Conservation (phyloP, 2,329 filamentous ascomycete species). For the Calonectria fujianensis region DNA sequence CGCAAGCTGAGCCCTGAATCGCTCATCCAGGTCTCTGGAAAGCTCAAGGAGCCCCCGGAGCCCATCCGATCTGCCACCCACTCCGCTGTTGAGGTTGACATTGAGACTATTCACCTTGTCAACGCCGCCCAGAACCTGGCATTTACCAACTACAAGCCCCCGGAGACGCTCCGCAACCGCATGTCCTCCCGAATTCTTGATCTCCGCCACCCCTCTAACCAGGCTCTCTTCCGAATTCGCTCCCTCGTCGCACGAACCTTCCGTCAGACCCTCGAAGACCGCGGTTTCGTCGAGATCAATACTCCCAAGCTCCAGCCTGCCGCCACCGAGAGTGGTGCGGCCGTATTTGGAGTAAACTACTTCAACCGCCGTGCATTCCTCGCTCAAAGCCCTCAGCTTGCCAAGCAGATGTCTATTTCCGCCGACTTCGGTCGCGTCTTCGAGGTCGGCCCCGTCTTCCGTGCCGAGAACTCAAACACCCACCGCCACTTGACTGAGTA, state of each 20-base stretch:
- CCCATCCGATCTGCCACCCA: conserved; percentile 85
- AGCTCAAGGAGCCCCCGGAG: conserved; percentile 83
- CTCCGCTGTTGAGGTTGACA: conserved; percentile 84
- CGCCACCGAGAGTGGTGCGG: conserved; percentile 92
- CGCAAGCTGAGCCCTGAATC: conserved; percentile 88
- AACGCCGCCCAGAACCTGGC: conserved; percentile 69
- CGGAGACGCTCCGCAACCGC: conserved; percentile 80
- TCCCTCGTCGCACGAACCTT: conserved; percentile 88
- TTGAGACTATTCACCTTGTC: conserved; percentile 73
- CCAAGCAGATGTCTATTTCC: conserved; percentile 94
- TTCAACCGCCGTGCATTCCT: conserved; percentile 91
- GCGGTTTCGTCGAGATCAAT: conserved; percentile 93
- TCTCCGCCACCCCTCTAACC: conserved; percentile 88
- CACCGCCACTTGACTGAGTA: conserved; percentile 96
- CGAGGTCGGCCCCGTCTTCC: conserved; percentile 83
- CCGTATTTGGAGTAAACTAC: conserved; percentile 94
- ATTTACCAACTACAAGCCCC: conserved; percentile 76
- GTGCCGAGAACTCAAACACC: conserved; percentile 96
- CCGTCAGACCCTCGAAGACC: conserved; percentile 82
- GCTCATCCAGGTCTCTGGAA: conserved; percentile 85
- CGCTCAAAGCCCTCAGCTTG: conserved; percentile 92
- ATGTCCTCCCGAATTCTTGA: conserved; percentile 88
- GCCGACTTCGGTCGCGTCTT: conserved; percentile 93
- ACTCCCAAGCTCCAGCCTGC: conserved; percentile 93
- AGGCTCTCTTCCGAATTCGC: conserved; percentile 91